Base-by-base conservation (phyloP, 1,139 yeast genomes). In the Saccharomyces hybrid region DNA sequence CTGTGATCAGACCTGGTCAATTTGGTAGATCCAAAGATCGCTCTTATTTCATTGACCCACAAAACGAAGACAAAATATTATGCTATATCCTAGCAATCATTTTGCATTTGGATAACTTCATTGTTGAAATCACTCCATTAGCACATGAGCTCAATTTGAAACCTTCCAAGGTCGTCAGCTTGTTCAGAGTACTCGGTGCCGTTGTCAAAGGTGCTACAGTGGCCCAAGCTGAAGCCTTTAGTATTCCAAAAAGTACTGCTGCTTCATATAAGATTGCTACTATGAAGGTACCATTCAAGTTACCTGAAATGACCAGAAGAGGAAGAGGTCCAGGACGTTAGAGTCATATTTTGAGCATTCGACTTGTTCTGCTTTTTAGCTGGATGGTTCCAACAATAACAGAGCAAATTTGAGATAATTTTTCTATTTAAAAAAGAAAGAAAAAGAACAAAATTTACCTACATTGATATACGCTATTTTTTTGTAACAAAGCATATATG, bases 101-200 rank as follows among this genome's bases (percentile, higher is more conserved):
- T 51, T 74, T 95, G 68, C 91, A 86, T 68, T 76, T 91, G 56
- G 90, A 88, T 68, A 83, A 81, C 61, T 93, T 83, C 73, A 75
- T 81, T 58, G 80, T 89, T 26, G 95, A 88, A 63, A 73, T 90
- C 48, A 79, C 87, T 6, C 95, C 96, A 24, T 74, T 93, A 62
- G 91, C 97, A 2, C 83, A 85, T 61, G 98, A 91, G 69, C 76
- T 93, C 56, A 86, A 89, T 55, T 73, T 90, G 67, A 89, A 89
- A 68, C 93, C 96, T 27, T 79, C 90, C 4, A 84, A 82, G 67
- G 73, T 90, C 56, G 80, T 78, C 9, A 82, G 81, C 44, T 76
- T 93, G 56, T 82, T 88, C 71, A 84, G 82, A 69, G 86, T 91
- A 9, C 73, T 93, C 62, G 99, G 99, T 55, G 95, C 97, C 60